These are phyloP conservation scores for Rusavskia elegans DNA, from an alignment of 495 filamentous ascomycete genomes.

Conservation along the genomic window DNA sequence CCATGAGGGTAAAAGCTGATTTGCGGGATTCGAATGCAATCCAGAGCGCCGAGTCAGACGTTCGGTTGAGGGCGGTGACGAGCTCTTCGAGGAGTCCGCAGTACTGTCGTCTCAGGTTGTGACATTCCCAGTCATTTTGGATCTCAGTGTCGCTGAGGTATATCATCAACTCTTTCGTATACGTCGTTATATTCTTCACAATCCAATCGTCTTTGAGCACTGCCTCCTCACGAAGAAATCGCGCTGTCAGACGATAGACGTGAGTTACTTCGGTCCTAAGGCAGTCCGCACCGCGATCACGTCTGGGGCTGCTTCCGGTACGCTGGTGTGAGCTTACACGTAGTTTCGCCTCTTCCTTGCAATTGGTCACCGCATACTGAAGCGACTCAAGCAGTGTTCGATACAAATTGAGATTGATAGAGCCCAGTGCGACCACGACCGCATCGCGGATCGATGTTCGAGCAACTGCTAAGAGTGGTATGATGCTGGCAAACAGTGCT, in stretches of 20 bases:
- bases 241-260: conserved; percentile 85
- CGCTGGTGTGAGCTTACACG: conserved; percentile 55
- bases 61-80: conserved; percentile 80
- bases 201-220: conserved; percentile 88
- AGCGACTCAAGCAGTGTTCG: conserved; percentile 80
- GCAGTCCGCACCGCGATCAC: conserved; percentile 68
- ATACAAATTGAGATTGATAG: conserved; percentile 93
- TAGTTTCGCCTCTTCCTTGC: conserved; percentile 79
- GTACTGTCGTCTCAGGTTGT: conserved; percentile 79
- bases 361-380: conserved; percentile 62
- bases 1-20: conserved; percentile 89
- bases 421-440: conserved; percentile 81
- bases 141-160: conserved; percentile 89
- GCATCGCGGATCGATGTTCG: conserved; percentile 69
- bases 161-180: conserved; percentile 80
- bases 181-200: conserved; percentile 72
- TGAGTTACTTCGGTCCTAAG: conserved; percentile 89
- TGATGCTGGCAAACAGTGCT: conserved; percentile 76
- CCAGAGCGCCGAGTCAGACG: conserved; percentile 73
- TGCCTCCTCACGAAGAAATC: conserved; percentile 65
- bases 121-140: conserved; percentile 93
- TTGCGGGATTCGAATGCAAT: conserved; percentile 92
- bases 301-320: conserved; percentile 49
- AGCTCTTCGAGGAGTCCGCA: conserved; percentile 87
- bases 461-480: conserved; percentile 66